Evolutionary conservation across 2,329 filamentous ascomycete genomes (phyloP), one percentile per base, ranked within the genome.

Genomic region (Nothophoma quercina): DNA sequence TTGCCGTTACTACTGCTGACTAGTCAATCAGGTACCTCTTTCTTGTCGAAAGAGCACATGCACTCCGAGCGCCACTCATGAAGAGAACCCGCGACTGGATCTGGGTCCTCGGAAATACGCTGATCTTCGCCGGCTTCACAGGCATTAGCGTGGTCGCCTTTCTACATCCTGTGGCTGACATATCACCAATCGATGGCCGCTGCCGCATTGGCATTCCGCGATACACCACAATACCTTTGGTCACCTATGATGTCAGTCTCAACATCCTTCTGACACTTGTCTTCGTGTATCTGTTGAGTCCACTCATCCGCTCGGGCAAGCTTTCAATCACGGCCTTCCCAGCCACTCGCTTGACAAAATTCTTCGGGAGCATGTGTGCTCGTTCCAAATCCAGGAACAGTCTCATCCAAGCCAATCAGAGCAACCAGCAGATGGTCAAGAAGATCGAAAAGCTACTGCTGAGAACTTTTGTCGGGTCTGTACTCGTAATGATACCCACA

Each of bases 11-110:
- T 25, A 16, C 2, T 26, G 22, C 7, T 15, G 13, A 18, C 35
- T 39, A 8, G 4, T 25, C 4, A 3, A 2, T 7, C 18, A 73
- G 72, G 62, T 77, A 78, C 46, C 54, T 77, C 4, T 78, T 78
- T 50, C 67, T 79, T 1, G 67, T 78, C 19, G 77, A 79, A 51
- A 65, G 77, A 19, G 68, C 70, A 8, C 75, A 78, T 52, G 67
- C 69, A 6, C 58, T 78, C 13, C 67, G 75, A 29, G 62, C 69
- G 6, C 65, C 72, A 0, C 69, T 70, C 50, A 59, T 64, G 29
- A 51, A 64, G 2, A 65, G 76, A 16, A 40, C 52, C 5, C 58
- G 62, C 10, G 74, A 77, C 42, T 65, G 63, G 46, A 48, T 77
- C 12, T 79, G 73, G 71, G 30, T 75, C 1, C 9, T 46, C 7